Evolutionary conservation across 1,284 basidiomycete species (phyloP).

Genomic region (Pisolithus thermaeus): DNA sequence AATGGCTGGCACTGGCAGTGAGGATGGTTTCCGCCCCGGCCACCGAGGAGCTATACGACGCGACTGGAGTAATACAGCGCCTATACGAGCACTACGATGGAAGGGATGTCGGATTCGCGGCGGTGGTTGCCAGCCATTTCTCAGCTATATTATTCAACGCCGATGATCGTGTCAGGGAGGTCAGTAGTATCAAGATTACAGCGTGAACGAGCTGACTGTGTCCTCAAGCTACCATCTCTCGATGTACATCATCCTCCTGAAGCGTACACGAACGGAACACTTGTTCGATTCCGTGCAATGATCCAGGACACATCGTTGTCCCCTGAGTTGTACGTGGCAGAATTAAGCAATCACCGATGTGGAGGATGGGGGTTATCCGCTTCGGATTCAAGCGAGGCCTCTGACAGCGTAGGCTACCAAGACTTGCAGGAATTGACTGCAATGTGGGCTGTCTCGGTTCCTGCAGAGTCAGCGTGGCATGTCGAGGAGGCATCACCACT

Average conservation of each 20-base stretch:
- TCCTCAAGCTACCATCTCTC: constrained; percentile 50
- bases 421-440: constrained; percentile 56
- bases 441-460: constrained; percentile 67
- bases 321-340: constrained; percentile 63
- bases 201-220: not conserved
- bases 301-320: constrained; percentile 74
- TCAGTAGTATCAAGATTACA: constrained; percentile 15
- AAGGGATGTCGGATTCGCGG: constrained; percentile 36
- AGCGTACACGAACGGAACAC: constrained; percentile 39
- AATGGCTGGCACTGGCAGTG: constrained; percentile 3
- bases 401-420: constrained; percentile 35
- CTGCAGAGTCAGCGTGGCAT: constrained; percentile 55
- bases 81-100: constrained; percentile 33
- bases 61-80: constrained; percentile 41
- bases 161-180: constrained; percentile 34
- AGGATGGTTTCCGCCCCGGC: constrained; percentile 49
- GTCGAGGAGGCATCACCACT: constrained; percentile 32
- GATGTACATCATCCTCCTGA: constrained; percentile 42
- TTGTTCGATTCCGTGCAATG: constrained; percentile 70
- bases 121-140: constrained; percentile 47
- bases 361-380: constrained; percentile 67
- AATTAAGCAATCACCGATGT: constrained; percentile 34
- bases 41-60: constrained; percentile 44
- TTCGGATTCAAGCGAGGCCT: constrained; percentile 22
- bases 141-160: constrained; percentile 36